Evolutionary conservation across 192 early-diverging fungal genomes (phyloP), one percentile per base, ranked within the genome.

Genomic region (Bifiguratus adelaidae): DNA sequence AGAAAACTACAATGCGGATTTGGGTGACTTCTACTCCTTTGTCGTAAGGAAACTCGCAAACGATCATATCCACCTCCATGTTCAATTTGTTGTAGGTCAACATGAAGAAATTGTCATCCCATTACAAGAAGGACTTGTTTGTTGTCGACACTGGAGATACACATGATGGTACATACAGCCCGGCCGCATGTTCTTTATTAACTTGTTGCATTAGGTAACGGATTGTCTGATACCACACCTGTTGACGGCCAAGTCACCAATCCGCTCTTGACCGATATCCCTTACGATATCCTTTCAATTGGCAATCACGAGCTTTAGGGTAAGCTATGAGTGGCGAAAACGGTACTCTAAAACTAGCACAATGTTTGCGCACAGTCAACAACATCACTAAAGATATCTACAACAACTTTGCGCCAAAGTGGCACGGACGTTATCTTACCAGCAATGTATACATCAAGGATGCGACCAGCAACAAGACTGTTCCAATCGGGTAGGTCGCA

Each of bases 11-110:
- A 60, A 48, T 4, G 74, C 59, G 15, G 72, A 76, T 41, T 60
- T 70, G 34, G 74, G 70, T 38, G 74, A 76, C 26, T 71, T 76
- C 55, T 58, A 68, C 32, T 67, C 66, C 8, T 76, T 73, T 52
- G 45, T 68, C n/a, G 56, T 55, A 11, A 34, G 32, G 15, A 15
- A 1, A 13, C 15, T 13, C 32, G 1, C 32, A 34, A 15, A 15
- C 32, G 0, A 15, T 34, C 9, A 56, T 21, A 12, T 28, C n/a
- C 21, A 56, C 0, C 13, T 15, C 12, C n/a, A 58, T 11, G 23
- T 29, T 16, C n/a, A 27, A 6, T 7, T 26, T 11, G 20, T 24
- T 19, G 22, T 41, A 63, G 60, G 44, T 41, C 25, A 51, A 65
- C 15, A 76, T 76, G 74, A 61, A 61, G 30, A 26, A 61, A 21